Evolutionary conservation across 345 rosid species (phyloP).

Genomic region (Camelina laxa): DNA sequence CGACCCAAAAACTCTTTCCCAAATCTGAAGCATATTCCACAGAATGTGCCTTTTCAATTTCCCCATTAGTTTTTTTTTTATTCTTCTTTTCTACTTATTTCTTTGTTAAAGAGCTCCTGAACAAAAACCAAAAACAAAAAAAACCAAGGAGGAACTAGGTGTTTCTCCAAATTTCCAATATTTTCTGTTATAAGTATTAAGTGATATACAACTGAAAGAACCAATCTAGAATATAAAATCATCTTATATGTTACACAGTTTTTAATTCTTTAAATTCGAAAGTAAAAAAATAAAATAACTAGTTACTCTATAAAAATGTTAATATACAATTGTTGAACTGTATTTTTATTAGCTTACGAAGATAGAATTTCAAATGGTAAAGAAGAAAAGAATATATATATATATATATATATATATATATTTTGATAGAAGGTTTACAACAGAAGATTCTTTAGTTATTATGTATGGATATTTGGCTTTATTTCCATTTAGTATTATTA

Average conservation of each 20-base stretch:
- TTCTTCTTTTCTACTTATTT: background rate
- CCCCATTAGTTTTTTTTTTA: slow-evolving; percentile 10
- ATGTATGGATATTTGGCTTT: background rate
- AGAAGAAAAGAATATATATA: slow-evolving; percentile 12
- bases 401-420: no score
- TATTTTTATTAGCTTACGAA: background rate
- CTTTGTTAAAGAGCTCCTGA: background rate
- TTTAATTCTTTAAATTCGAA: background rate
- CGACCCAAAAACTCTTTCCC: slow-evolving; percentile 27
- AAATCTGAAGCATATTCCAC: slow-evolving; percentile 58
- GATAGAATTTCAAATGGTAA: background rate
- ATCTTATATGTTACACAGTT: background rate
- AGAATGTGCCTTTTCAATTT: slow-evolving; percentile 54
- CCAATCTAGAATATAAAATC: background rate
- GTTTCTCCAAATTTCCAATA: slow-evolving; percentile 13
- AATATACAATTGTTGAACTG: background rate
- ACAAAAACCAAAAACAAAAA: background rate
- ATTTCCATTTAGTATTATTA: background rate
- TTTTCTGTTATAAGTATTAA: slow-evolving; percentile 5
- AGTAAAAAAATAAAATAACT: no score
- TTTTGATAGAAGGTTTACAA: background rate
- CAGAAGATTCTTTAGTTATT: background rate
- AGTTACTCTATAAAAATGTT: no score
- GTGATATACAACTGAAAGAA: no score
- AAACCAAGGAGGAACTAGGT: background rate